A percentile compares a stretch with the other conserved stretches of the same genome.
Conservation (phyloP, 1,284 basidiomycete species). For the Gomphus bonarii region DNA sequence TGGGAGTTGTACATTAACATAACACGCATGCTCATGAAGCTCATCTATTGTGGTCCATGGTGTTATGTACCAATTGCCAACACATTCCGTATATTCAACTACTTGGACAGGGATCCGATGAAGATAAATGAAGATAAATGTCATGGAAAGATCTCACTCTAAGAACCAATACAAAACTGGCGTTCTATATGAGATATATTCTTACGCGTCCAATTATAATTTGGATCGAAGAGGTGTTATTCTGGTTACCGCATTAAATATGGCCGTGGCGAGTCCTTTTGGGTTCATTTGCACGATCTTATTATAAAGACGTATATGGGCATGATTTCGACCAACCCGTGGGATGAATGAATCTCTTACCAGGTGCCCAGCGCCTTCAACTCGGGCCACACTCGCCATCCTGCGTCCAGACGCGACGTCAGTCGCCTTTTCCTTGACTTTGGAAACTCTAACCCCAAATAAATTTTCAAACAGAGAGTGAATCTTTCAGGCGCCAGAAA, state of each 20-base stretch:
- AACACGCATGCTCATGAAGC: no score
- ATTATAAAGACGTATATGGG: not conserved
- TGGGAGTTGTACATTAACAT: no score
- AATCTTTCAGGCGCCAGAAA: not conserved
- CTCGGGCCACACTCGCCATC: constrained; percentile 26
- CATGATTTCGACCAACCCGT: not conserved
- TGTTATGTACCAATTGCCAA: no score
- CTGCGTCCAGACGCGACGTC: constrained; percentile 25
- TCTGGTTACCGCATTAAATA: not conserved
- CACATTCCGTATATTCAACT: no score
- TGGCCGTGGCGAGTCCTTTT: constrained; percentile 1
- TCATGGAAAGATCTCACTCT: no score
- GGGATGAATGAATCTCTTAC: constrained; percentile 15
- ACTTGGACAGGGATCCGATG: no score
- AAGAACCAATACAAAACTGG: no score
- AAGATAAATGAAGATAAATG: no score
- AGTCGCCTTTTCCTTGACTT: constrained; percentile 30
- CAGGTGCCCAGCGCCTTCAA: constrained; percentile 23
- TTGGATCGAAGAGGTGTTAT: no score
- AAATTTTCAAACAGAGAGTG: not conserved
- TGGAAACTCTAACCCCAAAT: not conserved
- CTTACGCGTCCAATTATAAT: no score
- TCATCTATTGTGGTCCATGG: no score
- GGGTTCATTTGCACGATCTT: constrained; percentile 8
- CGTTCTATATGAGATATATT: no score